Conservation (phyloP, 768 basidiomycete genomes). For the Boletus bicolor region DNA sequence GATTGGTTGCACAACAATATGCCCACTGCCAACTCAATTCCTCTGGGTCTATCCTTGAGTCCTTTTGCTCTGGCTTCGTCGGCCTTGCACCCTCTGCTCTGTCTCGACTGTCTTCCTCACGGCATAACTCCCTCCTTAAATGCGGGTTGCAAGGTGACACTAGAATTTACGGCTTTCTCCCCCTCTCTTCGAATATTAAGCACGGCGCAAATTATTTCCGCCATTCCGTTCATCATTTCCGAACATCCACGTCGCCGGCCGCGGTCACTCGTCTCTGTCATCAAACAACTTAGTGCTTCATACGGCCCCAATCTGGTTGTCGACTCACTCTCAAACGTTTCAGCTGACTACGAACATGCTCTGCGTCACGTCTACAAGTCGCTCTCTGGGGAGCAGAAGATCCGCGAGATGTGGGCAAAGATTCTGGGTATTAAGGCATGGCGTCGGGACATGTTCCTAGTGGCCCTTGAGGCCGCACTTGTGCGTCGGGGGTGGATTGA, state of each 20-base stretch:
- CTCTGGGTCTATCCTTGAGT: slow-evolving; percentile 12
- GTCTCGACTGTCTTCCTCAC: slow-evolving; percentile 22
- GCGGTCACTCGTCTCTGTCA: slow-evolving; percentile 35
- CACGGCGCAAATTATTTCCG: slow-evolving; percentile 38
- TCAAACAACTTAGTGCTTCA: slow-evolving; percentile 33
- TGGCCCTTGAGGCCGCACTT: slow-evolving; percentile 53
- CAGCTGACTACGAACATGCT: slow-evolving; percentile 28
- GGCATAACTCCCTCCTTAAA: slow-evolving; percentile 12
- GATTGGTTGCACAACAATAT: not conserved
- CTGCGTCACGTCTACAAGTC: slow-evolving; percentile 9
- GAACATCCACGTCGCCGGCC: slow-evolving; percentile 35
- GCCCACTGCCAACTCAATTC: not conserved
- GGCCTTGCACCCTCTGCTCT: slow-evolving; percentile 12
- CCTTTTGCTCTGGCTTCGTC: slow-evolving; percentile 4
- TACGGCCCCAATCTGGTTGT: slow-evolving; percentile 29
- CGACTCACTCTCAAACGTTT: slow-evolving; percentile 39
- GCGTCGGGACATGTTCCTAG: slow-evolving; percentile 46
- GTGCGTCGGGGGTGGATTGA: slow-evolving; percentile 41
- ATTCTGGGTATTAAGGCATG: slow-evolving; percentile 36
- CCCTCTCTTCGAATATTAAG: slow-evolving; percentile 34
- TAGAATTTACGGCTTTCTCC: slow-evolving; percentile 41
- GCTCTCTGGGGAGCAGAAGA: slow-evolving; percentile 7
- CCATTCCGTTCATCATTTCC: slow-evolving; percentile 42
- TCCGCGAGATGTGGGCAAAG: slow-evolving; percentile 11
- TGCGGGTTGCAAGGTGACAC: slow-evolving; percentile 16